Base-by-base conservation (phyloP, 352 stramenopile species). In the Blastocystis sp. region DNA sequence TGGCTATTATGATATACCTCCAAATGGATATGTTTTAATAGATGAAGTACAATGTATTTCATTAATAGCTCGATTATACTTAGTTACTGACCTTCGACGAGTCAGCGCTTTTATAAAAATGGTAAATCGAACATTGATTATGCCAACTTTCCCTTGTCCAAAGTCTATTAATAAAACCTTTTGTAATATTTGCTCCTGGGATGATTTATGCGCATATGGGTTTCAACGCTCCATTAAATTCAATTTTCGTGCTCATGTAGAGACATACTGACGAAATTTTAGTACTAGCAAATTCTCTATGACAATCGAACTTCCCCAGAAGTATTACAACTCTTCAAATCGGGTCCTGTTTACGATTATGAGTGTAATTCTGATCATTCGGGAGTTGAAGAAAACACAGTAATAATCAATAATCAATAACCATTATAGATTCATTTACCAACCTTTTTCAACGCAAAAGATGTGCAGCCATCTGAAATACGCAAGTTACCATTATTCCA, bases 231-330 rank as follows among this genome's bases (percentile, higher is more conserved):
- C 20, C 39, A 81, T 81, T 47, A 26, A 81, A 16, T 81, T 66
- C 45, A 26, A 43, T 7, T 81, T 66, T 30, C 53, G 50, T 47
- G 70, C 70, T 18, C 55, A 65, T 34, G 70, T 81, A 37, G 18
- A 47, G 24, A 34, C 1, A 20, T 3, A 34, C n/a, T 11, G 41
- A 20, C 24, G 3, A 39, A 7, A 11, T 6, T 81, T 11, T 43
- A 18, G 16, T n/a, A 34, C 7, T 81, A 81, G 70, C 70, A 81
- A 65, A 81, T 81, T 26, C 70, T 81, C 8, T 65, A 64, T 30
- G 70, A 81, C n/a, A 54, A 81, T 24, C 70, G 70, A 34, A 41
- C 70, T 7, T 47, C 70, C 30, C n/a, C 13, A n/a, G 39, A 34
- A 3, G 37, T 81, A 9, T 7, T 50, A 6, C 8, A 81, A 13